These are phyloP conservation scores for Tolypocladium amazonense DNA, from an alignment of 2,329 filamentous ascomycete species.

Conservation along the genomic window DNA sequence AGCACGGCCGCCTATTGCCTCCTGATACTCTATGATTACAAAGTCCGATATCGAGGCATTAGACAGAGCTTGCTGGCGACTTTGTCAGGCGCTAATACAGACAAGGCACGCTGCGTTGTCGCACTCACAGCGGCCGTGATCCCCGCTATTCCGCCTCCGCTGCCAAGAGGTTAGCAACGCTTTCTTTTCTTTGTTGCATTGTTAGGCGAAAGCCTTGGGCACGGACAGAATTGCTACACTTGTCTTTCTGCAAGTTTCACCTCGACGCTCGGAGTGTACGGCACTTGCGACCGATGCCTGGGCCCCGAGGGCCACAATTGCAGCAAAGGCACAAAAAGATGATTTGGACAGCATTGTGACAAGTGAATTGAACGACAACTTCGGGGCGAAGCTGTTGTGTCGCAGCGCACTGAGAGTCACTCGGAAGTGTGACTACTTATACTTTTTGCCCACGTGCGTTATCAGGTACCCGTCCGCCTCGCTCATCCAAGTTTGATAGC, in stretches of 20 bases:
- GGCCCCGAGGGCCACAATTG: constrained; percentile 1
- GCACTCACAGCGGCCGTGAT: constrained; percentile 42
- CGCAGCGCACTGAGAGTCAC: background rate
- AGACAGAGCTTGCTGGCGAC: constrained; percentile 37
- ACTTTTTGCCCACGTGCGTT: background rate
- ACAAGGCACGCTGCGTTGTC: background rate
- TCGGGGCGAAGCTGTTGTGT: background rate
- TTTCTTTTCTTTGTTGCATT: background rate
- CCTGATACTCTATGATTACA: constrained; percentile 52
- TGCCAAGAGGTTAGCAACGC: background rate
- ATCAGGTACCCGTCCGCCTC: background rate
- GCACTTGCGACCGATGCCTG: constrained; percentile 4
- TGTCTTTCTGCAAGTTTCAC: constrained; percentile 14
- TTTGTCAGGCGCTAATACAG: background rate
- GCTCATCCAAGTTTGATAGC: background rate
- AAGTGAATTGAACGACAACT: background rate
- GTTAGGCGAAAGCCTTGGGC: background rate
- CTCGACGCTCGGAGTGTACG: background rate
- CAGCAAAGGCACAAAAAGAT: background rate
- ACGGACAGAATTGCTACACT: constrained; percentile 20
- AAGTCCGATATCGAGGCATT: constrained; percentile 54
- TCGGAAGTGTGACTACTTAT: background rate
- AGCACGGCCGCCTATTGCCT: constrained; percentile 51
- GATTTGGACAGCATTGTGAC: background rate
- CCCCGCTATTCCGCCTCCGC: constrained; percentile 50